Evolutionary conservation across 2,329 filamentous ascomycete species (phyloP), one percentile per base, ranked within the genome.

Genomic region (Colletotrichum theobromicola): DNA sequence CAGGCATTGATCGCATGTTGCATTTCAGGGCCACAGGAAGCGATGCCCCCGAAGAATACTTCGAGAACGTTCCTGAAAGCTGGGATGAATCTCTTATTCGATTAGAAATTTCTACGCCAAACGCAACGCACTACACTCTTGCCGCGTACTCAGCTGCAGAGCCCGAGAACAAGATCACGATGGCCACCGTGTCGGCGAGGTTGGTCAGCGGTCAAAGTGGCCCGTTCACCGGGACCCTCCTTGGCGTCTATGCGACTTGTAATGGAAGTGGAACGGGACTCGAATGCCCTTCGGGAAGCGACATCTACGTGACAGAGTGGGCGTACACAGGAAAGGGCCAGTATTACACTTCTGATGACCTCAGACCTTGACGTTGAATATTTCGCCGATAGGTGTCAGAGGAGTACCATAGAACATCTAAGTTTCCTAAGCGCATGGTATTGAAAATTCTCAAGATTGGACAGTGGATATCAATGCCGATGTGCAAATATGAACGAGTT

Each of bases 361-460:
- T 46, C n/a, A 21, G 42, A 21, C 4, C 42, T 46, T 46, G 21
- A n/a, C 42, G 2, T 46, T 46, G 42, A n/a, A n/a, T 13, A n/a
- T 46, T 21, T 7, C n/a, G n/a, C 21, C n/a, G 2, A 1, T 46
- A 0, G 5, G 42, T 9, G 42, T 46, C 18, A 10, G 4, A 46
- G 21, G 9, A 46, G n/a, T 1, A 21, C 5, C n/a, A 7, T 10
- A 13, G 1, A 46, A 1, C 0, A 7, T 13, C n/a, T 4, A 7
- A 46, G 5, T 21, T 12, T 13, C 0, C 42, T 4, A 12, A 10
- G 37, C 18, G 5, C 3, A 21, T 21, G n/a, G 0, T 12, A 12
- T 5, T 2, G 1, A 21, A 10, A 46, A 12, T n/a, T 0, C 0
- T 5, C 42, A 13, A 5, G 5, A 13, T 46, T n/a, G 0, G 0